Evolutionary conservation across 768 basidiomycete species (phyloP), one percentile per base, ranked within the genome.

Genomic region (Lentinula boryana): DNA sequence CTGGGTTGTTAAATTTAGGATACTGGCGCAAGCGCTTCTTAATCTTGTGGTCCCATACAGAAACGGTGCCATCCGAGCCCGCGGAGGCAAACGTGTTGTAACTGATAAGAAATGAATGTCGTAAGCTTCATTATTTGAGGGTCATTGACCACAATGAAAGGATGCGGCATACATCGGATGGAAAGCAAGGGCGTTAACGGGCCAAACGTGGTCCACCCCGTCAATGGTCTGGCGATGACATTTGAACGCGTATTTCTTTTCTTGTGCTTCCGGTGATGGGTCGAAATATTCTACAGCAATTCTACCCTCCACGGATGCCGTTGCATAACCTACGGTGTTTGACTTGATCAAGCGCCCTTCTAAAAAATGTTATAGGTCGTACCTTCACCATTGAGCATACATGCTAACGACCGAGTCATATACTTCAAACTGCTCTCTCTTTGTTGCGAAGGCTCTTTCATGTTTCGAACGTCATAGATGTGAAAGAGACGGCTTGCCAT

Each of bases 221-320:
- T 91, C 88, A 62, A 94, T 86, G 4, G 91, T 86, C 69, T 93
- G 89, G 49, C 96, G 83, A 68, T 99, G 96, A 64, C 95, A 97
- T 71, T 97, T 95, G 84, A 98, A 99, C 2, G 97, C 97, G 71
- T 95, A 97, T 75, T 95, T 87, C 73, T 80, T 82, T 27, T 89
- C 87, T 71, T 98, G 96, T 0, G 81, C 79, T 27, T 84, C 83
- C 0, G 87, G 80, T 3, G 83, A 84, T 1, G 91, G 86, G 64
- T 98, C 93, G 66, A 97, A 95, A 72, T 96, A 99, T 72, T 99
- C 97, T 33, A 98, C 95, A 0, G 95, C 94, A 61, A 98, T 97
- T 23, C 97, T 83, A 1, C 97, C 97, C 68, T 99, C 97, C 13
- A 95, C 93, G 0, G 93, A 95, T 0, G 89, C 91, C 0, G 89